Evolutionary conservation across 2,329 filamentous ascomycete species (phyloP).

Genomic region (Myriangium duriaei): DNA sequence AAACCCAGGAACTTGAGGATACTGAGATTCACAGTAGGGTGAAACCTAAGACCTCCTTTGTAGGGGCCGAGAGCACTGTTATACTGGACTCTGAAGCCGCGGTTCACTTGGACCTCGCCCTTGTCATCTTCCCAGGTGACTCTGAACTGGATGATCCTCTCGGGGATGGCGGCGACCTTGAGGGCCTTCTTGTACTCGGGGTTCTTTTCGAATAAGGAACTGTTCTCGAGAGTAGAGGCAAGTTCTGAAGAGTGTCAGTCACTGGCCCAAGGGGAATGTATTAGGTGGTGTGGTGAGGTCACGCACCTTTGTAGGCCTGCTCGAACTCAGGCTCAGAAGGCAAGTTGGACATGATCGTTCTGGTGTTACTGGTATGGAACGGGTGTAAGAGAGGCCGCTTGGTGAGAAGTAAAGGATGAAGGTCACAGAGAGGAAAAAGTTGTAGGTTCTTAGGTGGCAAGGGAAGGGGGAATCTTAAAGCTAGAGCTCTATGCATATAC

Average conservation of each 20-base stretch:
- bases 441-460: not conserved
- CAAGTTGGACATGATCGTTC: conserved; percentile 55
- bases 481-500: not conserved
- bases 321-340: conserved; percentile 90
- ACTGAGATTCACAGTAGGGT: conserved; percentile 69
- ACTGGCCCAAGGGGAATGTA: too few relatives aligned
- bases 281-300: too few relatives aligned
- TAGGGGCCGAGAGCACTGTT: conserved; percentile 95
- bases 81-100: conserved; percentile 93
- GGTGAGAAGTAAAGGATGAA: not conserved
- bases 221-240: conserved; percentile 85
- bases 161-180: conserved; percentile 75
- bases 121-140: conserved; percentile 95
- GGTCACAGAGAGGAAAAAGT: not conserved
- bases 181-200: conserved; percentile 91
- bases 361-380: too few relatives aligned
- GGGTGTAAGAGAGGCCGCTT: too few relatives aligned
- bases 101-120: conserved; percentile 79
- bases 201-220: conserved; percentile 81
- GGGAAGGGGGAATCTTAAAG: not conserved
- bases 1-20: conserved; percentile 95
- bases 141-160: conserved; percentile 94
- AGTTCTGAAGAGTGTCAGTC: conserved; percentile 54
- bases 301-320: conserved; percentile 88
- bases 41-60: conserved; percentile 94